Conservation (phyloP, 495 filamentous ascomycete species). For the Penicillium macrosclerotiorum region DNA sequence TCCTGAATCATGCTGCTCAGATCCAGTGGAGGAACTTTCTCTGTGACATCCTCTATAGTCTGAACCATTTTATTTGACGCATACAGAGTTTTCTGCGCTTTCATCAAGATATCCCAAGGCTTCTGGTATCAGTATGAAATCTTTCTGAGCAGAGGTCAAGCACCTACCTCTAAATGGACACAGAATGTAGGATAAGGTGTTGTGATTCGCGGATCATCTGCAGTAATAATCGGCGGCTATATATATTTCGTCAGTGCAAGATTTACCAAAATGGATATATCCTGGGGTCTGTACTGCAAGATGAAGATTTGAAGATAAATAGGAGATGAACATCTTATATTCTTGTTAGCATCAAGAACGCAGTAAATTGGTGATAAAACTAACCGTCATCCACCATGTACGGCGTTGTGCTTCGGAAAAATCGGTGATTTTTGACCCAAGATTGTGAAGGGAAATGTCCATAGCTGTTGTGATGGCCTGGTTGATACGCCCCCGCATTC, state of each 20-base stretch:
- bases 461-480: conserved; percentile 47
- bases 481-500: conserved; percentile 49
- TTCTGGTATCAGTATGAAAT: conserved; percentile 11
- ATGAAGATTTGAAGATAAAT: conserved; percentile 17
- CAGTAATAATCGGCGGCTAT: conserved; percentile 43
- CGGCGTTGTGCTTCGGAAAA: conserved; percentile 46
- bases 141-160: background rate
- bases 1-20: conserved; percentile 12
- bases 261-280: too few species aligned
- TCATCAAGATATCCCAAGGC: conserved; percentile 45
- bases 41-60: conserved; percentile 11
- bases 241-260: background rate
- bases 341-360: conserved; percentile 36
- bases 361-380: conserved; percentile 25
- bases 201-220: conserved; percentile 45
- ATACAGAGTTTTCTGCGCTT: conserved; percentile 45
- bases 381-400: conserved; percentile 55
- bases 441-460: conserved; percentile 42
- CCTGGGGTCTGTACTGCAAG: conserved; percentile 15
- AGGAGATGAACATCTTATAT: conserved; percentile 20
- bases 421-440: conserved; percentile 29
- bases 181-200: conserved; percentile 44
- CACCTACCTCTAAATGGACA: conserved; percentile 40
- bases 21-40: conserved; percentile 1
- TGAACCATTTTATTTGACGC: conserved; percentile 34